Conservation (phyloP, 2,329 filamentous ascomycete species). For the Dendrostoma leiphaemia region DNA sequence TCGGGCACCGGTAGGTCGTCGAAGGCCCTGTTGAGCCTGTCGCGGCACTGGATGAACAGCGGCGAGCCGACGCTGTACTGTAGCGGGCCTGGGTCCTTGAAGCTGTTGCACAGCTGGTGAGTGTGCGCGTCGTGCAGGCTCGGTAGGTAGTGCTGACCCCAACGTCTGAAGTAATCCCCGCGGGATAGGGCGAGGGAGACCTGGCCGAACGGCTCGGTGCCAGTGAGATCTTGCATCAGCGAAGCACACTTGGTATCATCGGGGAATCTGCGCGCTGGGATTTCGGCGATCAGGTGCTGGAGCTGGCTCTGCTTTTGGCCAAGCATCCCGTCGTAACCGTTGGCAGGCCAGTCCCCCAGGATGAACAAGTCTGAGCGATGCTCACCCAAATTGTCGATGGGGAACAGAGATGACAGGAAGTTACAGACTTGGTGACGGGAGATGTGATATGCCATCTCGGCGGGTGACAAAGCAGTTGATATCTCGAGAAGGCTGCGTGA, state of each 20-base stretch:
- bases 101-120: conserved; percentile 58
- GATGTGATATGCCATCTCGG: conserved; percentile 48
- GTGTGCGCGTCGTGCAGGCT: conserved; percentile 55
- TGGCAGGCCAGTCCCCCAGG: background rate
- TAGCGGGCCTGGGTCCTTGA: conserved; percentile 59
- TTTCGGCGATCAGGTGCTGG: conserved; percentile 27
- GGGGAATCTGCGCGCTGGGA: conserved; percentile 33
- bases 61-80: conserved; percentile 50
- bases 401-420: conserved; percentile 47
- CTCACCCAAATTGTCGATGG: conserved; percentile 34
- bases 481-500: conserved; percentile 21
- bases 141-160: conserved; percentile 58
- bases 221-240: conserved; percentile 48
- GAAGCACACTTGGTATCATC: conserved; percentile 41
- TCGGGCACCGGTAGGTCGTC: conserved; percentile 43
- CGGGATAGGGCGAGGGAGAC: conserved; percentile 45
- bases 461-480: conserved; percentile 11
- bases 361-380: conserved; percentile 25
- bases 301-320: conserved; percentile 25
- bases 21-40: conserved; percentile 48
- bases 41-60: conserved; percentile 50
- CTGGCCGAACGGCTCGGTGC: conserved; percentile 44
- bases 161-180: conserved; percentile 40
- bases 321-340: background rate
- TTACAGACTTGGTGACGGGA: conserved; percentile 48